These are phyloP conservation scores for Mycena polygramma DNA, from an alignment of 768 basidiomycete species.

Conservation along the genomic window DNA sequence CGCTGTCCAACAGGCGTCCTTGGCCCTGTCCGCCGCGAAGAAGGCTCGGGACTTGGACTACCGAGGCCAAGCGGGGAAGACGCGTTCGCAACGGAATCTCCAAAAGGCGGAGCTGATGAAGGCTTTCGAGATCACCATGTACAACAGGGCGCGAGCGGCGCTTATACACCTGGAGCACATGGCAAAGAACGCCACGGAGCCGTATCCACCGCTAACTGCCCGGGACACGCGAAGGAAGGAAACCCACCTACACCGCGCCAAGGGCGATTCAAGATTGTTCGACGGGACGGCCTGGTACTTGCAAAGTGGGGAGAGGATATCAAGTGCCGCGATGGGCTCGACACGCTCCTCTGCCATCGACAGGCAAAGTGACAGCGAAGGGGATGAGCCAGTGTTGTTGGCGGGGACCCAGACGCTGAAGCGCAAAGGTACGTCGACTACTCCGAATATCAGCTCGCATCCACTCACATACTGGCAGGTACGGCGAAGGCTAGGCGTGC, in stretches of 20 bases:
- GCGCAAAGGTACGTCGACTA: background rate
- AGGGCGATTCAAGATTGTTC: constrained; percentile 24
- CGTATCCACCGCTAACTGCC: constrained; percentile 10
- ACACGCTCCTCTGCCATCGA: background rate
- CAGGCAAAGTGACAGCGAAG: background rate
- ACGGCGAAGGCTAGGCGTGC: background rate
- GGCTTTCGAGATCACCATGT: constrained; percentile 19
- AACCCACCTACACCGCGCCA: constrained; percentile 23
- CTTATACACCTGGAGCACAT: constrained; percentile 15
- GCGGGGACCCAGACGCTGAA: constrained; percentile 24
- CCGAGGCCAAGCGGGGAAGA: constrained; percentile 9
- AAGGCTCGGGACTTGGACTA: constrained; percentile 23
- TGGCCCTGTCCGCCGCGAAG: constrained; percentile 14
- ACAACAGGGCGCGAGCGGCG: constrained; percentile 3
- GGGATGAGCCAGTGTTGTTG: constrained; percentile 8
- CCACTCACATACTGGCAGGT: background rate
- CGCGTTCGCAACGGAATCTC: constrained; percentile 11
- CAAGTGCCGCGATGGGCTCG: background rate
- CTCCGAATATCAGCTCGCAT: background rate
- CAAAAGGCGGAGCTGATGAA: constrained; percentile 21
- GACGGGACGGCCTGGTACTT: constrained; percentile 32
- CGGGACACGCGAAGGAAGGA: constrained; percentile 27
- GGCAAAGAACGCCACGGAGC: background rate
- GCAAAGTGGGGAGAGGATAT: constrained; percentile 13
- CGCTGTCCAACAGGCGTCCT: constrained; percentile 6